Base-by-base conservation (phyloP, 768 basidiomycete genomes). In the Cubamyces lactineus region DNA sequence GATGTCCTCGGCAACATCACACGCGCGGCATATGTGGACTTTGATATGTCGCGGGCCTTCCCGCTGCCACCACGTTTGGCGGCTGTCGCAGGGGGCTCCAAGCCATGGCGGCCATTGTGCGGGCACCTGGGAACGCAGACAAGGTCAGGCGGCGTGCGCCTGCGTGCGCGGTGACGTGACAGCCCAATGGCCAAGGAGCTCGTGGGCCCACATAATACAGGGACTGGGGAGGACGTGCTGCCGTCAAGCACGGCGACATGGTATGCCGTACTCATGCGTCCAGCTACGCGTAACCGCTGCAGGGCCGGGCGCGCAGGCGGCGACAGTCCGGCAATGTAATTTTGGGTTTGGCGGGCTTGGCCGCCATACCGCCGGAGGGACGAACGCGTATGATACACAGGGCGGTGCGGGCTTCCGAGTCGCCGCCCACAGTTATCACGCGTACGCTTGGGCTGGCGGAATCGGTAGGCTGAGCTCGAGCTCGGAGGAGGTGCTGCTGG, bases 261-360 rank as follows among this genome's bases (percentile, higher is more conserved):
- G 34, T 34, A 34, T 34, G 34, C 34, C 34, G 34, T 34, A 34
- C 34, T 34, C 34, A 34, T 34, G 34, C 34, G 34, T 34, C 34
- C 34, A 4, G 34, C 9, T 34, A 34, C 34, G 34, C 34, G 34
- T 34, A 34, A 34, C 34, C 34, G 34, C 34, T 34, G 47, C 56
- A 34, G 46, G 39, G 38, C 46, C 56, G 46, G 56, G 28, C 45
- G 54, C 45, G 45, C 21, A 13, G 47, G 57, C 49, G 49, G 49
- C 16, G 49, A 38, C n/a, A 51, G 19, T 19, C 41, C 57, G 57
- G 57, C 57, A 43, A 59, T 45, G 40, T 30, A 45, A 42, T 23
- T 59, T 51, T 19, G 57, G 49, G 57, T 51, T 51, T 43, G 42
- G 41, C 49, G 49, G 41, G 39, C 49, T 51, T 51, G 41, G 57